These are phyloP conservation scores for Cyberlindnera maritima DNA, from an alignment of 805 yeast genomes.

Conservation along the genomic window DNA sequence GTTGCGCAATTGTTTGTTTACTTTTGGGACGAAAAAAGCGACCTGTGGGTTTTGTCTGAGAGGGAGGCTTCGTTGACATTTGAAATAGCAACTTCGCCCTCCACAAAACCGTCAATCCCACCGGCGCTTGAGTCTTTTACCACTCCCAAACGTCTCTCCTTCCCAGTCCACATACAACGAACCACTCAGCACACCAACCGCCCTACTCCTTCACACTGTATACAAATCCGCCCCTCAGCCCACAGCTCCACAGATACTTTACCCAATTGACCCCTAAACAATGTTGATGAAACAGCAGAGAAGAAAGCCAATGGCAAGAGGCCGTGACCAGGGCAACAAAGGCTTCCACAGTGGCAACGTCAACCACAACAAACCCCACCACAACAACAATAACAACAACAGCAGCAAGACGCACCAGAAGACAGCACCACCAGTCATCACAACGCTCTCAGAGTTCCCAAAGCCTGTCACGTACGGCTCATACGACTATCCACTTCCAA, in stretches of 20 bases:
- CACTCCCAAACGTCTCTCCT: too few species aligned
- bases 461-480: conserved; percentile 12
- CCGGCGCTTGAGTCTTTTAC: too few species aligned
- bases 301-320: conserved; percentile 9
- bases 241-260: too few species aligned
- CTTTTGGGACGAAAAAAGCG: too few species aligned
- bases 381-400: conserved; percentile 4
- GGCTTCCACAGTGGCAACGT: background rate
- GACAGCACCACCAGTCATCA: conserved; percentile 3
- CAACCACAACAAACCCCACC: background rate
- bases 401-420: conserved; percentile 3
- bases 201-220: too few species aligned
- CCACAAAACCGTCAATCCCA: too few species aligned
- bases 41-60: too few species aligned
- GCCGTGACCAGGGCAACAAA: background rate
- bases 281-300: conserved; percentile 4
- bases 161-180: too few species aligned
- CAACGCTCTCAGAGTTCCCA: conserved; percentile 16
- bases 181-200: background rate
- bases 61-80: too few species aligned
- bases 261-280: background rate
- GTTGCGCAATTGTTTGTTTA: background rate
- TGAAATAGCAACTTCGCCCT: too few species aligned
- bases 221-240: too few species aligned
- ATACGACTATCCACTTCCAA: conserved; percentile 18